These are phyloP conservation scores for Phylloporus sp. DNA, from an alignment of 768 basidiomycete genomes.

Conservation along the genomic window DNA sequence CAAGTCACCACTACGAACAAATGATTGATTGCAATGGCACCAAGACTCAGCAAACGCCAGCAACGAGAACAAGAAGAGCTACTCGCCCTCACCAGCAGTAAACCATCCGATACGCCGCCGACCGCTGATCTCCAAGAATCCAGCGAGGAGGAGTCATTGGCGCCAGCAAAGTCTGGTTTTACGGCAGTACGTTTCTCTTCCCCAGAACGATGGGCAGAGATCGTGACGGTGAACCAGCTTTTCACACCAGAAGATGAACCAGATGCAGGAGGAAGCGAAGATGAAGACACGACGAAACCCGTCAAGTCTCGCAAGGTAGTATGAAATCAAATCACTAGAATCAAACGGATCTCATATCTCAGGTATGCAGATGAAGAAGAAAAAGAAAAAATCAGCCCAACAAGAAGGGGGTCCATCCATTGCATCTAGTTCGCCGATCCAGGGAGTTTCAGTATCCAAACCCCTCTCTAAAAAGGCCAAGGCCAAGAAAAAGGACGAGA, in stretches of 20 bases:
- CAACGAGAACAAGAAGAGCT: slow-evolving; percentile 84
- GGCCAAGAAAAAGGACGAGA: slow-evolving; percentile 53
- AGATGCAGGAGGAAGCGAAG: slow-evolving; percentile 16
- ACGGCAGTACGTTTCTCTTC: slow-evolving; percentile 38
- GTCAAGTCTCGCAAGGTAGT: slow-evolving; percentile 25
- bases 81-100: slow-evolving; percentile 42
- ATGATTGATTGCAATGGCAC: slow-evolving; percentile 46
- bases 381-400: slow-evolving; percentile 33
- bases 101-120: slow-evolving; percentile 7
- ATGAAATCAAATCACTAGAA: background rate
- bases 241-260: slow-evolving; percentile 33
- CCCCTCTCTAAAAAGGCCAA: slow-evolving; percentile 58
- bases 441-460: slow-evolving; percentile 32
- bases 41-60: slow-evolving; percentile 79
- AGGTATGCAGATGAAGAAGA: slow-evolving; percentile 35
- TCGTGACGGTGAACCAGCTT: slow-evolving; percentile 35
- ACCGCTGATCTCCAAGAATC: slow-evolving; percentile 18
- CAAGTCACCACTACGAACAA: background rate
- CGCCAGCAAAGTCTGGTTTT: slow-evolving; percentile 33
- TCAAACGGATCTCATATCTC: background rate
- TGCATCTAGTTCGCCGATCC: slow-evolving; percentile 8
- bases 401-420: slow-evolving; percentile 1
- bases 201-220: slow-evolving; percentile 4
- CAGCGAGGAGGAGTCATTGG: slow-evolving; percentile 38
- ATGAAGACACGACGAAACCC: slow-evolving; percentile 18